Conservation (phyloP, 495 filamentous ascomycete genomes). For the Daldinia loculata region DNA sequence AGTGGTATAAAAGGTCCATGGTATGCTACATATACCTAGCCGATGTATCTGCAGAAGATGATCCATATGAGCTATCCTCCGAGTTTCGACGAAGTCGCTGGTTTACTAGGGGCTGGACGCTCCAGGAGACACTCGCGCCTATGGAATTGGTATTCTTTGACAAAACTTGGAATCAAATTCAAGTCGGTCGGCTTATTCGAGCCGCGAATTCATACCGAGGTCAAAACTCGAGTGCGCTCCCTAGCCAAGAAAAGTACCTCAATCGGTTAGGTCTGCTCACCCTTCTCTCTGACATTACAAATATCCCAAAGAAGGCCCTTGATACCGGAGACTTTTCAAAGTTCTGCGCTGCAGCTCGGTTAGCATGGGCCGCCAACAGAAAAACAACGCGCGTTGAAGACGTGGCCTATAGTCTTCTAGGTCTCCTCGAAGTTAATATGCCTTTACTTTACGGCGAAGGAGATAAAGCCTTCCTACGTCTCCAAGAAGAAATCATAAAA, state of each 20-base stretch:
- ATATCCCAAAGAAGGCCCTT: slow-evolving; percentile 17
- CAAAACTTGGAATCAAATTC: slow-evolving; percentile 7
- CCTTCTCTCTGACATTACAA: slow-evolving; percentile 24
- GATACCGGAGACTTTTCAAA: slow-evolving; percentile 16
- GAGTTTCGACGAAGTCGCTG: slow-evolving; percentile 24
- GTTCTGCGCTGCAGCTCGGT: slow-evolving; percentile 20
- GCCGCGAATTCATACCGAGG: background rate
- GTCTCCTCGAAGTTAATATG: slow-evolving; percentile 45
- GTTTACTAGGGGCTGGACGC: slow-evolving; percentile 28
- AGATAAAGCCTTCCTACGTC: slow-evolving; percentile 35
- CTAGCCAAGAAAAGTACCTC: background rate
- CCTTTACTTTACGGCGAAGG: slow-evolving; percentile 45
- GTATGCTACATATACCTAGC: slow-evolving; percentile 28
- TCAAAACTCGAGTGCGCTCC: background rate
- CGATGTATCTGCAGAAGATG: slow-evolving; percentile 23
- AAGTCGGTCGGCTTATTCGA: slow-evolving; percentile 7
- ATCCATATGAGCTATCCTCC: slow-evolving; percentile 8
- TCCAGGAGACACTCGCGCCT: slow-evolving; percentile 25
- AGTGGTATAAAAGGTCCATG: slow-evolving; percentile 28
- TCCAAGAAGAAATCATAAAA: slow-evolving; percentile 45
- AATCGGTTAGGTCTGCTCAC: slow-evolving; percentile 6
- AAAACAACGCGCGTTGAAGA: slow-evolving; percentile 45
- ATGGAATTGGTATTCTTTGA: slow-evolving; percentile 24
- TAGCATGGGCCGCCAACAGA: slow-evolving; percentile 19
- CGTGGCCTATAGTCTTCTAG: slow-evolving; percentile 43